Percentiles rank a stretch among this genome's conserved stretches.
Evolutionary conservation across 768 basidiomycete genomes (phyloP).

Genomic region (Postia placenta): DNA sequence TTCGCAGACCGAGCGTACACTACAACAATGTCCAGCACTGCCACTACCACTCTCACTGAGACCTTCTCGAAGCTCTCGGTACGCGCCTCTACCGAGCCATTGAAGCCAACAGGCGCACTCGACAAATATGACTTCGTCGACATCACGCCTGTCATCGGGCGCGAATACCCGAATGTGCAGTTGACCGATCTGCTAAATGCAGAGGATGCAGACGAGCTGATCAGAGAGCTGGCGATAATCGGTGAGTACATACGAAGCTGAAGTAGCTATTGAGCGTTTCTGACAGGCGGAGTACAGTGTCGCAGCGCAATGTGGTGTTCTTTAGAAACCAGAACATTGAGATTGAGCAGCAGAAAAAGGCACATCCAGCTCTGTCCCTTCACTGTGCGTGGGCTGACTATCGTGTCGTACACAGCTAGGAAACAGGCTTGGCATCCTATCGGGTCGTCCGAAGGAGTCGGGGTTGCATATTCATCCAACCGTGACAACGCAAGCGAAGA

Average conservation of each 20-base stretch:
- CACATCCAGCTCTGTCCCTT: no score
- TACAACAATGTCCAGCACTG: constrained; percentile 38
- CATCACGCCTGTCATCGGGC: neutral
- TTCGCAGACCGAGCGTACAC: neutral
- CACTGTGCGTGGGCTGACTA: no score
- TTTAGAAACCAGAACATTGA: constrained; percentile 50
- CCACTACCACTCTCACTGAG: constrained; percentile 2
- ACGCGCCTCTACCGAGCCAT: neutral
- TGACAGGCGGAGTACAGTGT: no score
- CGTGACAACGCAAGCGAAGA: constrained; percentile 27
- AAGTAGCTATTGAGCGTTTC: no score
- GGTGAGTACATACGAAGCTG: no score
- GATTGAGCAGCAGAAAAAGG: constrained; percentile 45
- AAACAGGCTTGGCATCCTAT: constrained; percentile 39
- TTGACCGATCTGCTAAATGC: constrained; percentile 39
- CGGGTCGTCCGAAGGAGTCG: constrained; percentile 42
- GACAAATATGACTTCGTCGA: neutral
- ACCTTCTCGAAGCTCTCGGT: neutral
- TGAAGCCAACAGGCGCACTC: neutral
- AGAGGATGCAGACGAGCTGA: constrained; percentile 41
- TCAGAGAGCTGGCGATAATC: constrained; percentile 43
- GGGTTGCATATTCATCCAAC: constrained; percentile 49
- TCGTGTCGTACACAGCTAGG: no score
- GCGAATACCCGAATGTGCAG: constrained; percentile 30
- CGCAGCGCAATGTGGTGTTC: constrained; percentile 60